phyloP scores from a whole-genome alignment of 1,284 basidiomycete species.

The Psilocybe mexicana region DNA sequence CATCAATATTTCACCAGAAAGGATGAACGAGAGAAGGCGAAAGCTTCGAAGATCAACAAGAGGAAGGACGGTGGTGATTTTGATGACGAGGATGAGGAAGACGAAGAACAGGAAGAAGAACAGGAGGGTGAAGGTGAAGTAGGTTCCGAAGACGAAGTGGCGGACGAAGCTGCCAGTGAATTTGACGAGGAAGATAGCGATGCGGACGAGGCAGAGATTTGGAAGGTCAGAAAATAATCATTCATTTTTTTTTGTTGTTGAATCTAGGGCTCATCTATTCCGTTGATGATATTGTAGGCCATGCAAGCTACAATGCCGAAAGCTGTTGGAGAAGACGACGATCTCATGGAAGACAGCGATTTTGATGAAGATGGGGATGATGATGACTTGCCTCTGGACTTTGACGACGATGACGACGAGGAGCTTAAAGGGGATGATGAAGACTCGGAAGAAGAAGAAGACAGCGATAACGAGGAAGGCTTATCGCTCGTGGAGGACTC shows the following conservation, averaged over 20 bases:
- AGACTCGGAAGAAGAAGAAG: background rate
- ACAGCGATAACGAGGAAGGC: constrained; percentile 18
- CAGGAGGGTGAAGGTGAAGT: constrained; percentile 32
- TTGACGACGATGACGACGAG: constrained; percentile 14
- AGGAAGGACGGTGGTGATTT: constrained; percentile 39
- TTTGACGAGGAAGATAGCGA: constrained; percentile 41
- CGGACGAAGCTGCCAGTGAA: constrained; percentile 32
- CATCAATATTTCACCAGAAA: constrained; percentile 68
- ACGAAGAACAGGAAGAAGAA: constrained; percentile 32
- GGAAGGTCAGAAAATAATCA: constrained; percentile 63
- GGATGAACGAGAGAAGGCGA: constrained; percentile 51
- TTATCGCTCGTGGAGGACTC: constrained; percentile 60
- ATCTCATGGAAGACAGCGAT: constrained; percentile 39
- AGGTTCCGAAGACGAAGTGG: constrained; percentile 34
- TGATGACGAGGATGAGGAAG: constrained; percentile 37
- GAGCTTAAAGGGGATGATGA: constrained; percentile 11
- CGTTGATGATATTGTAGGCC: constrained; percentile 46
- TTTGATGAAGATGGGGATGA: constrained; percentile 28
- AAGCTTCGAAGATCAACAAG: constrained; percentile 42
- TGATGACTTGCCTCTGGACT: constrained; percentile 37
- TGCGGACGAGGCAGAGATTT: constrained; percentile 63
- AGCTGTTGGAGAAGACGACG: constrained; percentile 46
- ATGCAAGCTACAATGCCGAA: constrained; percentile 84
- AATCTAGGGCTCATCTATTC: background rate
- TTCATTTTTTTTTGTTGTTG: background rate